Evolutionary conservation across 2,329 filamentous ascomycete species (phyloP), one percentile per base, ranked within the genome.

Genomic region (Fusarium xylarioides): DNA sequence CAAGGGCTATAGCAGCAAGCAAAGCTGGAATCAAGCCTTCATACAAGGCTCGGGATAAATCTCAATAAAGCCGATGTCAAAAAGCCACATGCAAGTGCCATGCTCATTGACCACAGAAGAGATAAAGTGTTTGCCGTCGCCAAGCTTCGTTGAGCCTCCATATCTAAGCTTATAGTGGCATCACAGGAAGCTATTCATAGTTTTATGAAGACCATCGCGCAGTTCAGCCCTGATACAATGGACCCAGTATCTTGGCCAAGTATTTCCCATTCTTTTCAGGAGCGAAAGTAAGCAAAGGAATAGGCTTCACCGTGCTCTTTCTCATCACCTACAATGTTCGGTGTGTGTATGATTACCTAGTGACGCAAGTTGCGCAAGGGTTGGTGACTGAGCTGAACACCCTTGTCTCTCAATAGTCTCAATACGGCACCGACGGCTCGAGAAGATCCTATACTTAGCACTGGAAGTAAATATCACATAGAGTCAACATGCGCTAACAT

Each of bases 31-130:
- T 56, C 47, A 65, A 59, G 38, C 26, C 11, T 30, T 28, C 58
- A 53, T 35, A 52, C 54, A 47, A 71, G 67, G 43, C 52, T 42
- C 28, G 30, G 62, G 54, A 58, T 58, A 64, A 49, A 56, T 57
- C 5, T 47, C 52, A 38, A 69, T 30, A 57, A 52, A 58, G 40
- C 66, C 43, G 40, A 53, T 37, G 35, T 58, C 52, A 58, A 69
- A 40, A 54, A 23, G 26, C 28, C 21, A 43, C 15, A 15, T n/a
- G 30, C 30, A 52, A 37, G 35, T 46, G 38, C 32, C 38, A 69
- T 28, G 11, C 62, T 52, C 35, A 28, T 40, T 43, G 34, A 23
- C 47, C 16, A 50, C 49, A 35, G 16, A 54, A 54, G 30, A n/a
- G 12, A 21, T 55, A 49, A 35, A 43, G 40, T 42, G 32, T 21